These are phyloP conservation scores for Leptographium wingfieldii DNA, from an alignment of 2,329 filamentous ascomycete species.

Conservation along the genomic window DNA sequence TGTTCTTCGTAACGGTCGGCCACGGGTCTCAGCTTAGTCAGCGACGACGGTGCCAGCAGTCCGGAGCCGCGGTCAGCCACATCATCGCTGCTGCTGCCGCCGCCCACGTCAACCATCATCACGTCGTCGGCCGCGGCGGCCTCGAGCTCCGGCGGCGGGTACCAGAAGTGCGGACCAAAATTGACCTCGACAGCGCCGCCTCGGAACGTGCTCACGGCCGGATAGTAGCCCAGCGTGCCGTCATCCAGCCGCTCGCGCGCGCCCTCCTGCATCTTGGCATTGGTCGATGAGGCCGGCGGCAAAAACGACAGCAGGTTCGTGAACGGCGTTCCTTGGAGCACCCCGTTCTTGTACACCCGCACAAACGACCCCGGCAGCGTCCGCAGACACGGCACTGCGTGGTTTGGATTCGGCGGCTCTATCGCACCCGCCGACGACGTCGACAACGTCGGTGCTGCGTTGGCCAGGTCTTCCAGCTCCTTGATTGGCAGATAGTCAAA, in stretches of 20 bases:
- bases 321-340: constrained; percentile 75
- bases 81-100: constrained; percentile 4
- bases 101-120: constrained; percentile 30
- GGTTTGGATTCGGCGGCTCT: constrained; percentile 57
- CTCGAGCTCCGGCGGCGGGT: constrained; percentile 51
- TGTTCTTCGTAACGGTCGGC: constrained; percentile 80
- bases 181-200: constrained; percentile 87
- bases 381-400: constrained; percentile 60
- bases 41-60: constrained; percentile 1
- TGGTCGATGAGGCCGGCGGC: constrained; percentile 72
- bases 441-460: constrained; percentile 43
- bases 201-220: constrained; percentile 81
- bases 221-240: constrained; percentile 90
- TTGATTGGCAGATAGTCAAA: constrained; percentile 81
- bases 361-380: constrained; percentile 80
- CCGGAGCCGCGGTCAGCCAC: background rate
- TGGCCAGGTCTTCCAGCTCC: constrained; percentile 75
- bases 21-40: constrained; percentile 42
- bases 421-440: constrained; percentile 12
- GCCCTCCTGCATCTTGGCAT: constrained; percentile 56
- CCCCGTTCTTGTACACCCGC: constrained; percentile 86
- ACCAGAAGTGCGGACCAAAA: constrained; percentile 91
- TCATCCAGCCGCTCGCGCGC: constrained; percentile 84
- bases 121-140: constrained; percentile 24
- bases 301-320: constrained; percentile 81